Base-by-base conservation (phyloP, 2,329 filamentous ascomycete species). In the Leptosphaerulina australis region DNA sequence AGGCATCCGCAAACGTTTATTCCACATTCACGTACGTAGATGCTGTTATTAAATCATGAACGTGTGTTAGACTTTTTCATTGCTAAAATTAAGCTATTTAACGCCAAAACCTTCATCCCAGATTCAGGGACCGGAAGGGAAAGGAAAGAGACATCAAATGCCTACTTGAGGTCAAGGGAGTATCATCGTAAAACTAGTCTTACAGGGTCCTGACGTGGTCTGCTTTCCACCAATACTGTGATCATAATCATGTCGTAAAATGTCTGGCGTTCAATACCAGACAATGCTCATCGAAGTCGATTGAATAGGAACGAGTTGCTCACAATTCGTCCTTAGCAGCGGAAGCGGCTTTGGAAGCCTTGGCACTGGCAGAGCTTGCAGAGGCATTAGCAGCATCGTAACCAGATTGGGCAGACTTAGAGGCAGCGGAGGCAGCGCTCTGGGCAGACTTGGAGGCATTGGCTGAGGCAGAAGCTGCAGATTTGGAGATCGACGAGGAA, bases 291-390 rank as follows among this genome's bases (percentile, higher is more conserved):
- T 58, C 58, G 15, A n/a, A 24, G 25, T 17, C 36, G 9, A 18
- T 15, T 8, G 20, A 20, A 30, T 12, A 14, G 28, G 17, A 21
- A 28, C 20, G 46, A 53, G 20, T 26, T 29, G 22, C 53, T 66
- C 77, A 78, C 73, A 78, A 75, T 70, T 78, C 76, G 53, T 77
- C 65, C 72, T 77, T 77, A 6, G 50, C 50, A 29, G 44, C 50
- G 15, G 44, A 49, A 40, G 44, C 10, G 9, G 44, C 44, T 39
- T 36, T 67, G 33, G 73, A 71, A 36, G 60, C 63, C 38, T 59
- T 64, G n/a, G 56, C 50, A 30, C 39, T 45, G 14, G 44, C 50
- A 44, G 50, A 53, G 50, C 50, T 53, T n/a, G 50, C 66, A 41
- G 64, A 69, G 44, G 69, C 63, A 24, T 61, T 57, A n/a, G 66